phyloP scores from a whole-genome alignment of 495 filamentous ascomycete genomes.

The Podospora fimiseda region DNA sequence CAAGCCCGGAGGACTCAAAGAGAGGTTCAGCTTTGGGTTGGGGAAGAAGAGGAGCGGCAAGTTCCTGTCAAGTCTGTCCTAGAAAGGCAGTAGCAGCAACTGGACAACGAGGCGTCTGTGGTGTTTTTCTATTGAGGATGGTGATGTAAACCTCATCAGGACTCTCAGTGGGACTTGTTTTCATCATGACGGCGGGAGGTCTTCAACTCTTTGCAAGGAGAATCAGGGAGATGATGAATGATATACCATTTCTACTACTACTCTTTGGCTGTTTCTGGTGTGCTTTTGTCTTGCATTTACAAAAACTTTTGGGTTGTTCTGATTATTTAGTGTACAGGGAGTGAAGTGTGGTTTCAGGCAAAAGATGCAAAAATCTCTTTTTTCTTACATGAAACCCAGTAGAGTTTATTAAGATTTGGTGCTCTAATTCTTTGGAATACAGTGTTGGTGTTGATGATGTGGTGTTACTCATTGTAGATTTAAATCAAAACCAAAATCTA shows the following conservation, averaged over 20 bases:
- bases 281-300: too few species aligned
- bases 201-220: background rate
- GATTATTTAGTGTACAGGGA: too few species aligned
- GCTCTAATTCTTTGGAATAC: too few species aligned
- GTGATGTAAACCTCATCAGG: background rate
- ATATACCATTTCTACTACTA: too few species aligned
- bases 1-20: constrained; percentile 31
- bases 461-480: background rate
- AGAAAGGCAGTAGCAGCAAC: constrained; percentile 1
- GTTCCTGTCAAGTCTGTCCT: constrained; percentile 25
- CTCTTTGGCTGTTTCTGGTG: too few species aligned
- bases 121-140: background rate
- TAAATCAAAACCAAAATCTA: background rate
- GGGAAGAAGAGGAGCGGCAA: constrained; percentile 54
- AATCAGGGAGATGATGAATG: too few species aligned
- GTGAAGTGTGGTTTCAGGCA: too few species aligned
- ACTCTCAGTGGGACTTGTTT: background rate
- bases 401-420: background rate
- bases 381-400: background rate
- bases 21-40: constrained; percentile 52
- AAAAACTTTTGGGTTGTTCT: too few species aligned
- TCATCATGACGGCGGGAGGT: background rate
- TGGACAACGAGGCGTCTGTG: background rate
- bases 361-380: too few species aligned
- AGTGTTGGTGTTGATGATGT: too few species aligned